Percentiles rank a stretch among this genome's conserved stretches.
Evolutionary conservation across 202 grass and related monocot species (phyloP).

Genomic region (Cymbopogon flexuosus): DNA sequence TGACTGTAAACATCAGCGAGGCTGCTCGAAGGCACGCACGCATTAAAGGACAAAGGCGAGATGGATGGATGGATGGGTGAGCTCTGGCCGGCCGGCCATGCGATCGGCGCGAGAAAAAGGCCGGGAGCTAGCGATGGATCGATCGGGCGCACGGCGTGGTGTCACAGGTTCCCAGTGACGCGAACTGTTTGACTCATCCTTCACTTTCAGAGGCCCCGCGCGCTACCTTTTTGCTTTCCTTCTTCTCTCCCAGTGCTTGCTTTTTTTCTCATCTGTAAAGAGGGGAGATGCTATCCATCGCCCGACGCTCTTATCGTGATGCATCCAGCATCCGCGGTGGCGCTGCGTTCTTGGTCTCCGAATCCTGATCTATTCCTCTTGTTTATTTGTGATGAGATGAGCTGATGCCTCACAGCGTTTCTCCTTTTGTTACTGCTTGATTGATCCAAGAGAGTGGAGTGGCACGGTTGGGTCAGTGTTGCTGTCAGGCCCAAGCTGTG

Average conservation of each 20-base stretch:
- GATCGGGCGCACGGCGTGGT: slow-evolving; percentile 1
- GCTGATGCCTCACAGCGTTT: background rate
- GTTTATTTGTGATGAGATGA: background rate
- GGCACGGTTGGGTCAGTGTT: slow-evolving; percentile 26
- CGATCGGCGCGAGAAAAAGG: background rate
- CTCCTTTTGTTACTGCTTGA: background rate
- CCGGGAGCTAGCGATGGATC: background rate
- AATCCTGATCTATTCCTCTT: background rate
- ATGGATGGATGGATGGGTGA: background rate
- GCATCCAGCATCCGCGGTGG: background rate
- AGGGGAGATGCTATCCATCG: background rate
- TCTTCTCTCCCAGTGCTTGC: background rate
- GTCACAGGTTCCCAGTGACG: slow-evolving; percentile 50
- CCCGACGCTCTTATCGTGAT: slow-evolving; percentile 35
- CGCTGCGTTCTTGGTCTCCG: background rate
- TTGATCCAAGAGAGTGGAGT: background rate
- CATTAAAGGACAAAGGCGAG: background rate
- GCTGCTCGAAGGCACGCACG: background rate
- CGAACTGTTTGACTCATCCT: slow-evolving; percentile 27
- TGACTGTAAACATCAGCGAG: background rate
- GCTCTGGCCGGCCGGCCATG: background rate
- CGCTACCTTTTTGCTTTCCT: background rate
- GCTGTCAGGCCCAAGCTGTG: slow-evolving; percentile 14
- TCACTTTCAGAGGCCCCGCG: slow-evolving; percentile 27
- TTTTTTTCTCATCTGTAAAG: slow-evolving; percentile 40